Percentiles rank a stretch among this genome's conserved stretches.
phyloP scores from a whole-genome alignment of 805 yeast species.

The Metschnikowia matae region DNA sequence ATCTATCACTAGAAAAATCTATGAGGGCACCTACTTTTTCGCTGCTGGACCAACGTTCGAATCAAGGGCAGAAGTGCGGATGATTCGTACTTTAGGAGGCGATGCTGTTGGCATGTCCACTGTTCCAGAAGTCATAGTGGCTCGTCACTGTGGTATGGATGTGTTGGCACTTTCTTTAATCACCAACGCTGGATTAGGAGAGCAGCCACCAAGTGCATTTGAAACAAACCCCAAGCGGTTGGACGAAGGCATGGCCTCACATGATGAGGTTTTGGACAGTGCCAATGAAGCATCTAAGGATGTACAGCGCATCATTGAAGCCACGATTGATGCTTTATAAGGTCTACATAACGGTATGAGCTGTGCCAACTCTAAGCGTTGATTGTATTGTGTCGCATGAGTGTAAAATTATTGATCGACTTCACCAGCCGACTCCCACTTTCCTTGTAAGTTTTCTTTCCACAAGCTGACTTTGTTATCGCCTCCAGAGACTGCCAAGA shows the following conservation, averaged over 20 bases:
- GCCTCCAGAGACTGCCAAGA: constrained; percentile 93
- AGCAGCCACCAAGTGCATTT: constrained; percentile 62
- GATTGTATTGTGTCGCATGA: constrained; percentile 1
- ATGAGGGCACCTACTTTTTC: constrained; percentile 83
- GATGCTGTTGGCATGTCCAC: constrained; percentile 98
- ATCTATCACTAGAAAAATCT: constrained; percentile 54
- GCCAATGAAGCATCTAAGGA: constrained; percentile 80
- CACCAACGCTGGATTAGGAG: constrained; percentile 77
- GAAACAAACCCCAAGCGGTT: constrained; percentile 50
- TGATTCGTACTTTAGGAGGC: constrained; percentile 69
- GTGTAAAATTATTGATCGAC: constrained; percentile 61
- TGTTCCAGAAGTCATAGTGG: constrained; percentile 92
- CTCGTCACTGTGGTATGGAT: constrained; percentile 79
- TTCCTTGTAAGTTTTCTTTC: constrained; percentile 90
- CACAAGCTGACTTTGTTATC: constrained; percentile 94
- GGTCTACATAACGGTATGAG: background rate
- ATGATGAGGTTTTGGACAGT: constrained; percentile 83
- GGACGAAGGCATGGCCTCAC: constrained; percentile 79
- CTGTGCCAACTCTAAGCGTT: background rate
- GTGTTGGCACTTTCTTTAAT: constrained; percentile 84
- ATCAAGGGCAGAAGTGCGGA: constrained; percentile 84
- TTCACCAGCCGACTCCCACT: constrained; percentile 97
- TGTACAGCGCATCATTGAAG: constrained; percentile 65
- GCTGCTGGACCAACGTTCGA: constrained; percentile 95
- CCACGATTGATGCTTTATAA: constrained; percentile 47